These are phyloP conservation scores for Sordariomycetes sp. DNA, from an alignment of 2,329 filamentous ascomycete genomes.

Conservation along the genomic window DNA sequence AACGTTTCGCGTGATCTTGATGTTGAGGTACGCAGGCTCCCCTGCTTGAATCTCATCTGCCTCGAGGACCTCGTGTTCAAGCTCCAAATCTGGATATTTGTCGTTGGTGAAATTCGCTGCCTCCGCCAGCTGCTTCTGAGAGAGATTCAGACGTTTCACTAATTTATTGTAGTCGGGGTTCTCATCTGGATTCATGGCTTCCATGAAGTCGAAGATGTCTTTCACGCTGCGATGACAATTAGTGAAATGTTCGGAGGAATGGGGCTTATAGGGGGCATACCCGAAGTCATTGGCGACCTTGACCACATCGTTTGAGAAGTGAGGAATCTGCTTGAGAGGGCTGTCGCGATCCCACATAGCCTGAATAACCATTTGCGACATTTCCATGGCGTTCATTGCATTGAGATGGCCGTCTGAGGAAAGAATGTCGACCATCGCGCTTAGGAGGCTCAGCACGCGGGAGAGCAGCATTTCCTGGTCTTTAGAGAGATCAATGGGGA, in stretches of 20 bases:
- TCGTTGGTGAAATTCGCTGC: conserved; percentile 94
- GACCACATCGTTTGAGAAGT: conserved; percentile 78
- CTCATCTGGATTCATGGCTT: conserved; percentile 93
- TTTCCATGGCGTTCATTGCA: conserved; percentile 97
- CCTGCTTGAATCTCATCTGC: conserved; percentile 72
- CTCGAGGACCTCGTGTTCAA: conserved; percentile 81
- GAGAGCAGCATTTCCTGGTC: conserved; percentile 84
- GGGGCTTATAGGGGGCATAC: conserved; percentile 35
- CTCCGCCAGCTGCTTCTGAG: conserved; percentile 73
- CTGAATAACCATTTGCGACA: conserved; percentile 98
- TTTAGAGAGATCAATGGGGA: conserved; percentile 90
- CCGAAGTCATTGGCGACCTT: conserved; percentile 72
- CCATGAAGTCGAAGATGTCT: conserved; percentile 97
- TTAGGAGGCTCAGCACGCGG: conserved; percentile 80
- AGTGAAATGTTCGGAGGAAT: too few species aligned
- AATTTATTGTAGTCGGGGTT: conserved; percentile 73
- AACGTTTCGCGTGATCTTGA: conserved; percentile 77
- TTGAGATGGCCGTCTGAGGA: conserved; percentile 95
- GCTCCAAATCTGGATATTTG: conserved; percentile 90
- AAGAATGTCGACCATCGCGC: conserved; percentile 87
- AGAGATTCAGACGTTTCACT: conserved; percentile 68
- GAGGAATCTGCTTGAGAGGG: conserved; percentile 93
- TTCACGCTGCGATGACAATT: conserved; percentile 54
- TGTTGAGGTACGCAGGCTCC: conserved; percentile 70
- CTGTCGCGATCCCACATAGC: conserved; percentile 98